Base-by-base conservation (phyloP, 495 filamentous ascomycete species). In the Penicillium soppii region DNA sequence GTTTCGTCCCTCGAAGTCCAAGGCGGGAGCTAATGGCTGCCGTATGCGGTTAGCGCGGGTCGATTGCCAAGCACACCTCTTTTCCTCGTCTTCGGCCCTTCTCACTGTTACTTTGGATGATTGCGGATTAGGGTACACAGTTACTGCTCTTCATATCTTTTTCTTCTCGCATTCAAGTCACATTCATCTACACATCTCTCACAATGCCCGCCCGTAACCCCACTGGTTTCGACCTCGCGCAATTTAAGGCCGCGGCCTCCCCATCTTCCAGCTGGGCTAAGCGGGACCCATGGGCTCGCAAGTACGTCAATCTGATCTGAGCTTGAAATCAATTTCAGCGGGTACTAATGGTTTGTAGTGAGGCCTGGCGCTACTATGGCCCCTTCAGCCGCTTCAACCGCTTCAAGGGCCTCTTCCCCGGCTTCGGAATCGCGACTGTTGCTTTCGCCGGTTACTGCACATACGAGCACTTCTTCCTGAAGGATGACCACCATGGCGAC, bases 351-450 rank as follows among this genome's bases (percentile, higher is more conserved):
- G 33, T 43, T 37, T 40, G 19, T 68, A 98, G 94, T 54, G 94
- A 98, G 72, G 77, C 87, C 66, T 98, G 94, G 94, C 84, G 94
- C 61, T 97, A 95, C 76, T 83, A 83, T 40, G 95, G 92, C 57
- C 86, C 83, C 35, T 97, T 97, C 80, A 85, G 84, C 49, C 82
- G 92, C 45, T 88, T 72, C 69, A 92, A 95, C 75, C 89, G 94
- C 19, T 95, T 96, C 77, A 88, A 82, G 71, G 75, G 82, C 48
- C 74, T 83, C 47, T 87, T 98, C 71, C 94, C 94, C 23, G 94
- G 94, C 41, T 75, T 98, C 42, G 95, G 94, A 38, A 94, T 90
- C 54, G 94, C 91, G 5, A 87, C 85, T 7, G 92, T 92, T 38
- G 91, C 91, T 9, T 98, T 98, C 69, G 84, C 86, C 29, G 85